These are phyloP conservation scores for Spathaspora hagerdaliae DNA, from an alignment of 805 yeast genomes.

Conservation along the genomic window DNA sequence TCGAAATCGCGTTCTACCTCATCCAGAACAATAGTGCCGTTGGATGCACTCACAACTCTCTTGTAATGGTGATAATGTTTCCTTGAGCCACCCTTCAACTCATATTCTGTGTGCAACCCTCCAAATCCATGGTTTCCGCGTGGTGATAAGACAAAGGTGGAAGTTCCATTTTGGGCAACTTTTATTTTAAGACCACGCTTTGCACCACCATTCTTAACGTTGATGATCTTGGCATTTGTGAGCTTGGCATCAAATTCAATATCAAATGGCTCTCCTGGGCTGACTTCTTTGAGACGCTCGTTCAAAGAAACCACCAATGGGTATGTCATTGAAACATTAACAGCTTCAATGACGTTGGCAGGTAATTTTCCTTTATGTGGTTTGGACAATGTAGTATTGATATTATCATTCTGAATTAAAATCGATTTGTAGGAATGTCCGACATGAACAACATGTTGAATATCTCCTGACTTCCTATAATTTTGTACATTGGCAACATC, in stretches of 20 bases:
- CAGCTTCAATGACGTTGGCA: slow-evolving; percentile 10
- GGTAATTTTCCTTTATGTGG: slow-evolving; percentile 1
- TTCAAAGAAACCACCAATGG: slow-evolving; percentile 23
- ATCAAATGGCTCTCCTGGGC: slow-evolving; percentile 8
- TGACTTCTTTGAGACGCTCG: slow-evolving; percentile 6
- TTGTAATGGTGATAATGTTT: slow-evolving; percentile 14
- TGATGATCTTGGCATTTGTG: slow-evolving; percentile 12
- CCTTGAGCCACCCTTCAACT: not conserved
- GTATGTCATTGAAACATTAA: slow-evolving; percentile 16
- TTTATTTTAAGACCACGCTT: slow-evolving; percentile 9
- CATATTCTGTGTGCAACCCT: slow-evolving; percentile 27
- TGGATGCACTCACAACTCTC: slow-evolving; percentile 30
- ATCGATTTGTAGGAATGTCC: slow-evolving; percentile 18
- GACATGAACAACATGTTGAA: slow-evolving; percentile 28
- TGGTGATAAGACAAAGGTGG: slow-evolving; percentile 18
- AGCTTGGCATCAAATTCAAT: slow-evolving; percentile 16
- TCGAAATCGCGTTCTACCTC: not conserved
- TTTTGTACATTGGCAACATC: slow-evolving; percentile 35
- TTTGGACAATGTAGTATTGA: slow-evolving; percentile 1
- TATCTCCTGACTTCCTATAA: slow-evolving; percentile 36
- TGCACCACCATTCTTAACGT: slow-evolving; percentile 12
- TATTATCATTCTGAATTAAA: slow-evolving; percentile 16
- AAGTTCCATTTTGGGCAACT: slow-evolving; percentile 27
- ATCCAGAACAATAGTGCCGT: slow-evolving; percentile 22
- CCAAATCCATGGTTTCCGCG: slow-evolving; percentile 30